Percentiles rank a stretch among this genome's conserved stretches.
phyloP scores from a whole-genome alignment of 768 basidiomycete species.

The Cystobasidium tubakii region DNA sequence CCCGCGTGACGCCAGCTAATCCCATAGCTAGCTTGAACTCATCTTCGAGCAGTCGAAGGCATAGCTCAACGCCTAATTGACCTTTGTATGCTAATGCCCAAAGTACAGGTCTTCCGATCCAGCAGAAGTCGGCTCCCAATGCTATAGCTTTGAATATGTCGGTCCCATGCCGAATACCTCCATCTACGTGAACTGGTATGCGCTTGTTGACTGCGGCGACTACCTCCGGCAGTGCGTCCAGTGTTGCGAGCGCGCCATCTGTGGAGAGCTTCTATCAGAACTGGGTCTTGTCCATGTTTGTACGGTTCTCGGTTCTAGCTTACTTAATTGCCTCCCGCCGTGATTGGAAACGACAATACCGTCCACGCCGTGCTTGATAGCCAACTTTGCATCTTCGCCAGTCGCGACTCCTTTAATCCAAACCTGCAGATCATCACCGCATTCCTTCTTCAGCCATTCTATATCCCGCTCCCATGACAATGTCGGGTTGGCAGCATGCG shows the following conservation, averaged over 20 bases:
- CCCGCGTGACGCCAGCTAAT: constrained; percentile 50
- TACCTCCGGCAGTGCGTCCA: constrained; percentile 46
- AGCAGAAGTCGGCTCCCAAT: constrained; percentile 36
- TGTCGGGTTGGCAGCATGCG: constrained; percentile 38
- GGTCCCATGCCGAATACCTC: constrained; percentile 41
- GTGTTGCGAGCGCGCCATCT: constrained; percentile 43
- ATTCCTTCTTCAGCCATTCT: constrained; percentile 38
- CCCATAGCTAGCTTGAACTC: constrained; percentile 53
- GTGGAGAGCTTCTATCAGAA: too few relatives aligned
- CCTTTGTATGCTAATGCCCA: constrained; percentile 50
- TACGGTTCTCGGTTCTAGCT: constrained; percentile 37
- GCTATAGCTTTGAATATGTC: constrained; percentile 45
- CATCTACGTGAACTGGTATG: constrained; percentile 42
- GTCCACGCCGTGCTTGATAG: constrained; percentile 73
- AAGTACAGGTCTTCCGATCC: constrained; percentile 49
- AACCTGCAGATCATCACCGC: constrained; percentile 34
- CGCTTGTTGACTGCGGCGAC: constrained; percentile 41
- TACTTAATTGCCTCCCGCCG: constrained; percentile 58
- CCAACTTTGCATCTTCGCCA: constrained; percentile 69
- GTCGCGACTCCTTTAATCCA: constrained; percentile 50
- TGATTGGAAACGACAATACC: constrained; percentile 88
- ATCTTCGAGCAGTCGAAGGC: constrained; percentile 49
- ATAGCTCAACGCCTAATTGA: constrained; percentile 48
- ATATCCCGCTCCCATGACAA: constrained; percentile 36
- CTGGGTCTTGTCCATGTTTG: too few relatives aligned